A percentile compares a stretch with the other conserved stretches of the same genome.
Evolutionary conservation across 306 rosid species (phyloP).

Genomic region (Quercus alba): DNA sequence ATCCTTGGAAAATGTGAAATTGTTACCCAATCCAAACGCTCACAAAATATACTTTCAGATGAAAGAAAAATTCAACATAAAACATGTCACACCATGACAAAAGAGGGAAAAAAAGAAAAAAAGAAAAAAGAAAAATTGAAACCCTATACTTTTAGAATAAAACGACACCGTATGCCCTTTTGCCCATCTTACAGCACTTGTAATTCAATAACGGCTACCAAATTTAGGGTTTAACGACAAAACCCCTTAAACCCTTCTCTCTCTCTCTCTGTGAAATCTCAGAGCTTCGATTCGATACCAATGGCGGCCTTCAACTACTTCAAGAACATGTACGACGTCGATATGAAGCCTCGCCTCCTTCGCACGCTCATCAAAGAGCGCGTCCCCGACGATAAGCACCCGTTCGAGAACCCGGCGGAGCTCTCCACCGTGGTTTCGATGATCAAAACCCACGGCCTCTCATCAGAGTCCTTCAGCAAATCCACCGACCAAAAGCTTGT

Average conservation of each 20-base stretch:
- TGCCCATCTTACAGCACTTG: neutral
- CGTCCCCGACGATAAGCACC: slow-evolving; percentile 41
- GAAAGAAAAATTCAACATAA: too few species aligned
- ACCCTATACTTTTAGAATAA: too few species aligned
- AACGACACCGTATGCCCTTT: too few species aligned
- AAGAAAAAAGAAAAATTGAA: too few species aligned
- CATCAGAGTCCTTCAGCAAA: slow-evolving; percentile 41
- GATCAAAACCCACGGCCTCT: slow-evolving; percentile 58
- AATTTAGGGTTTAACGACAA: neutral
- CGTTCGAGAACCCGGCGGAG: slow-evolving; percentile 35
- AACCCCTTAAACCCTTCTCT: neutral
- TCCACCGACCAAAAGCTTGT: slow-evolving; percentile 32
- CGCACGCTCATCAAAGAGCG: slow-evolving; percentile 44
- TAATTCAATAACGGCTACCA: neutral
- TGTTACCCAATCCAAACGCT: too few species aligned
- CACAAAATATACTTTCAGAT: too few species aligned
- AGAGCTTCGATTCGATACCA: slow-evolving; percentile 11
- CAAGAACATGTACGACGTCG: slow-evolving; percentile 58
- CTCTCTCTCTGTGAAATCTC: neutral
- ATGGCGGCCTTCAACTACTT: slow-evolving; percentile 64
- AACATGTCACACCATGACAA: too few species aligned
- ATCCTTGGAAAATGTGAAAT: too few species aligned
- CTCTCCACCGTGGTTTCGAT: slow-evolving; percentile 46
- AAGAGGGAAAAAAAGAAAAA: too few species aligned
- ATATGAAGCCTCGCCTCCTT: slow-evolving; percentile 72